phyloP scores from a whole-genome alignment of 495 filamentous ascomycete genomes.

The Penicillium daleae region DNA sequence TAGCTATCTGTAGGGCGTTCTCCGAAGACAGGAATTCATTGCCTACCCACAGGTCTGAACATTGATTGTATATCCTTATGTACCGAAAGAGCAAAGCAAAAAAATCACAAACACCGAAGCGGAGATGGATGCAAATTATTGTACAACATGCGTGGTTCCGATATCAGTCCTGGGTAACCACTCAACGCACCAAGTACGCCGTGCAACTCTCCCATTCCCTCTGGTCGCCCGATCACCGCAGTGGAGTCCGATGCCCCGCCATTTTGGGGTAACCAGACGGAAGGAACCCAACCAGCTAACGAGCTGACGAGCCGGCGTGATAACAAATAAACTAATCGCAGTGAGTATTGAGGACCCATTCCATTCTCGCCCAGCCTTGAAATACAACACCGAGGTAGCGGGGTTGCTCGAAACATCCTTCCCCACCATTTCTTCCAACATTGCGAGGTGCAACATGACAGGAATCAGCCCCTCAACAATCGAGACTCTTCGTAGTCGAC shows the following conservation, averaged over 20 bases:
- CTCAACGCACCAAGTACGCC: background rate
- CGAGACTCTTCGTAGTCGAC: slow-evolving; percentile 23
- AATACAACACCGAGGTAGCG: background rate
- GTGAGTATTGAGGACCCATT: background rate
- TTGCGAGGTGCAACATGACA: slow-evolving; percentile 21
- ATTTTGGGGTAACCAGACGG: background rate
- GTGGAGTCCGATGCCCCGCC: background rate
- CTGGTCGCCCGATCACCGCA: background rate
- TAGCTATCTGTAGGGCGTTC: no score
- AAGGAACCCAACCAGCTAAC: background rate
- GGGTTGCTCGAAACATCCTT: background rate
- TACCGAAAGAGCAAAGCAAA: no score
- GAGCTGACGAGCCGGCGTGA: background rate
- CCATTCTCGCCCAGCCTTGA: background rate
- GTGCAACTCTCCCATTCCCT: background rate
- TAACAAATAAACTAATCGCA: background rate
- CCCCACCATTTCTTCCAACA: background rate
- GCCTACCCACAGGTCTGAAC: no score
- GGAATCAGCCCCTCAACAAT: slow-evolving; percentile 18
- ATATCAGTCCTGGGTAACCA: no score
- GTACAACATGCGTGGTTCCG: no score
- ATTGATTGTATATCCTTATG: no score
- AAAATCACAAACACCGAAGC: no score
- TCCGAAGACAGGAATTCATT: no score
- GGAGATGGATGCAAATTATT: no score